A percentile compares a stretch with the other conserved stretches of the same genome.
Evolutionary conservation across 192 early-diverging fungal species (phyloP).

Genomic region (Coemansia sp.): DNA sequence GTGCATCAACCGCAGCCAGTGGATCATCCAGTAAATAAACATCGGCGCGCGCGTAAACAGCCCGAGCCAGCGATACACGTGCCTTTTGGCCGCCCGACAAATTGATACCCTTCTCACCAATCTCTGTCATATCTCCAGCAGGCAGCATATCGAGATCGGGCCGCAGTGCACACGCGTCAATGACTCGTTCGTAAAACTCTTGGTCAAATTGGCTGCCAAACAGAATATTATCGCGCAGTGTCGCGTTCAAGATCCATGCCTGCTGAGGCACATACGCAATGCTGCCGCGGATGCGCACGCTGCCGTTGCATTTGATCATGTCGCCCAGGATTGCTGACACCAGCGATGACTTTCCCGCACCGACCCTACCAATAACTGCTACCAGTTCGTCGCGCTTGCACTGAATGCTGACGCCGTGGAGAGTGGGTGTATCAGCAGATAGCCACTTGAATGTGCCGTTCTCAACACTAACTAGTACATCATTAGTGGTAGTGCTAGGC

Average conservation of each 20-base stretch:
- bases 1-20: constrained; percentile 64
- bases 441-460: constrained; percentile 57
- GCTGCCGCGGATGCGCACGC: constrained; percentile 22
- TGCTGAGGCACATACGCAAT: constrained; percentile 62
- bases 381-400: constrained; percentile 55
- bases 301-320: constrained; percentile 43
- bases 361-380: constrained; percentile 62
- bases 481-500: not conserved
- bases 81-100: constrained; percentile 19
- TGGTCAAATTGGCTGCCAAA: constrained; percentile 60
- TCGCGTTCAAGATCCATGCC: constrained; percentile 60
- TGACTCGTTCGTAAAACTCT: constrained; percentile 55
- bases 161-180: constrained; percentile 58
- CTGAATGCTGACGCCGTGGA: constrained; percentile 40
- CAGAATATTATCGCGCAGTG: constrained; percentile 64
- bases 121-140: constrained; percentile 42
- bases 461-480: constrained; percentile 21
- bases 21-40: constrained; percentile 71
- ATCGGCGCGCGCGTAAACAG: constrained; percentile 62
- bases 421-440: constrained; percentile 13
- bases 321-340: constrained; percentile 63
- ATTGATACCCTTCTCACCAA: constrained; percentile 24
- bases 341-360: constrained; percentile 65
- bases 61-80: constrained; percentile 35
- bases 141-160: constrained; percentile 59